phyloP scores from a whole-genome alignment of 139 green algal genomes.

The Micromonas commoda region DNA sequence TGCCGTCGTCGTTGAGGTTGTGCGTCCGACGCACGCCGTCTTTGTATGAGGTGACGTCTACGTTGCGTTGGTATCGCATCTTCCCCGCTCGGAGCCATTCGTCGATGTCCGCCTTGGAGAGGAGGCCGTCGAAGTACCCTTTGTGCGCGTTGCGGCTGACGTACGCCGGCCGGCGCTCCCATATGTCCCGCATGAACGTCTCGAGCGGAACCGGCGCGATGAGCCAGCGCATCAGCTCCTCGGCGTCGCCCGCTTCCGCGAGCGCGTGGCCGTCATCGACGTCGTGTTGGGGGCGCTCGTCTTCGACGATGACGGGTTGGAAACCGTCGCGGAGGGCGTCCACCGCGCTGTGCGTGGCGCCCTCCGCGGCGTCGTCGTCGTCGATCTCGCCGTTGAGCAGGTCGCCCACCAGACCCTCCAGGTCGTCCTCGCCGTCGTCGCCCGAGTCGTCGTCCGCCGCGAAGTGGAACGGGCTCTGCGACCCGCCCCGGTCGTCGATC shows the following conservation, averaged over 20 bases:
- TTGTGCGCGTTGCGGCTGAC: not conserved
- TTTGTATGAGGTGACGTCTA: slow-evolving; percentile 57
- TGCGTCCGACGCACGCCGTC: slow-evolving; percentile 36
- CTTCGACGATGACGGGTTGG: not conserved
- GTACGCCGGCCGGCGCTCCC: not conserved
- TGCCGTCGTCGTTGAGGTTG: slow-evolving; percentile 50
- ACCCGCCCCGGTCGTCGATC: not conserved
- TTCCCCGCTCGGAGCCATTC: slow-evolving; percentile 34
- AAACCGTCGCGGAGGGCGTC: not conserved
- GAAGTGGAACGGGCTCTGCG: not conserved
- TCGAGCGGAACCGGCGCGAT: not conserved
- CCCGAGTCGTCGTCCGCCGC: not conserved
- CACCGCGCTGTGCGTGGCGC: not conserved
- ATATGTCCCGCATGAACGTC: not conserved
- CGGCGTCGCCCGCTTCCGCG: slow-evolving; percentile 2
- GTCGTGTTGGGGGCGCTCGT: not conserved
- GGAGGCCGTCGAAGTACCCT: slow-evolving; percentile 32
- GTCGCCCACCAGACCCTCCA: not conserved
- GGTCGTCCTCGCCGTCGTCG: not conserved
- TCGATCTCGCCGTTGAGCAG: not conserved
- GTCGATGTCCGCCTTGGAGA: slow-evolving; percentile 48
- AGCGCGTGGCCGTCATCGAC: not conserved
- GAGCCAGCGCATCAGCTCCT: slow-evolving; percentile 6
- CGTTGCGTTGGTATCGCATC: slow-evolving; percentile 51
- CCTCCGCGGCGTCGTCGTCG: not conserved